Evolutionary conservation across 1,284 basidiomycete genomes (phyloP).

Genomic region (Ceratobasidium theobromae): DNA sequence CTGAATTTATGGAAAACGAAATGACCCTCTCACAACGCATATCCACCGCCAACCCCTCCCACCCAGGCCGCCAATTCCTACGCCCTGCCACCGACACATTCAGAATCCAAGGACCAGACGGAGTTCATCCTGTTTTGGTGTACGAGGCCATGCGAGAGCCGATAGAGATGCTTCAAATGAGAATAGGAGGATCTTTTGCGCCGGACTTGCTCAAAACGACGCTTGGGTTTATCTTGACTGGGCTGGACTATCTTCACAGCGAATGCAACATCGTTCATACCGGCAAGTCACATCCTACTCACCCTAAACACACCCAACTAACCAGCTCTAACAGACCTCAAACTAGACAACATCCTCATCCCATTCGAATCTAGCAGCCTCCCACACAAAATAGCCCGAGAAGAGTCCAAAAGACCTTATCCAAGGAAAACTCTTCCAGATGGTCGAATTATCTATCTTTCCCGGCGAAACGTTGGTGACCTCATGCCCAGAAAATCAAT

Average conservation of each 20-base stretch:
- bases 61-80: not conserved
- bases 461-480: not conserved
- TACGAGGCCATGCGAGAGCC: slow-evolving; percentile 1
- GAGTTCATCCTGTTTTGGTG: not conserved
- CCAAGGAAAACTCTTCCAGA: not conserved
- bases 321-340: not conserved
- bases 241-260: slow-evolving; percentile 2
- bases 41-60: not conserved
- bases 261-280: not conserved
- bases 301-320: not conserved
- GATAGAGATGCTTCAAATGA: not conserved
- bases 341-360: not conserved
- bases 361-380: not conserved
- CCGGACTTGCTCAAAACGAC: not conserved
- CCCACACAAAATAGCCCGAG: too few species aligned
- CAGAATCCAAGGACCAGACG: not conserved
- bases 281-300: not conserved
- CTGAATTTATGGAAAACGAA: not conserved
- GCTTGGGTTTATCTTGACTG: not conserved
- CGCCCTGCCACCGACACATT: not conserved
- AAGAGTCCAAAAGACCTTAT: too few species aligned
- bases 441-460: not conserved
- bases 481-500: too few species aligned
- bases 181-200: not conserved
- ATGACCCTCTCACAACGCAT: not conserved